Evolutionary conservation across 2,329 filamentous ascomycete genomes (phyloP), one percentile per base, ranked within the genome.

Genomic region (Cordyceps militaris): DNA sequence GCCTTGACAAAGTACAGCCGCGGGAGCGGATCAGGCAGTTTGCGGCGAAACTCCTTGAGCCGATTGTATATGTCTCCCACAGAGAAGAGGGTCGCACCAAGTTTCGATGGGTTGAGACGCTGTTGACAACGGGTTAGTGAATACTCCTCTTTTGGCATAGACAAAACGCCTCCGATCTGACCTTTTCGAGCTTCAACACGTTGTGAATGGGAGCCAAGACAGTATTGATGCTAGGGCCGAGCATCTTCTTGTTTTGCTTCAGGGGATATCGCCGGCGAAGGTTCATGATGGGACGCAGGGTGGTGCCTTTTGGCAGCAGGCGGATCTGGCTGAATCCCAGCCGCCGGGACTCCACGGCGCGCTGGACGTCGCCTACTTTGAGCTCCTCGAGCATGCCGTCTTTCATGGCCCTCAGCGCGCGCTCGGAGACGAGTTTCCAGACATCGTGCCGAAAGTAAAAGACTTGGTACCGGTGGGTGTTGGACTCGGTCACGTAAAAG

Each of bases 401-500:
- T 66, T 88, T 94, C 23, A 97, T 73, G 1, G 74, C 74, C 1
- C 77, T 70, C 67, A 97, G 75, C 0, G 87, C 83, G 7, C 91
- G 88, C 64, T 92, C 86, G 1, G 87, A 84, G 34, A 97, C 71
- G 42, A 79, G 79, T 52, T 82, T 84, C 94, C 94, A 99, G 10
- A 94, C 79, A 70, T 99, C 94, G 63, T 99, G 94, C 4, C 93
- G 88, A 68, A 97, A 97, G 73, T 91, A 99, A 70, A 96, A 96
- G 1, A 97, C 74, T 28, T 85, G 84, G 65, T 94, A 91, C 16
- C 87, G 85, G 67, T 96, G 84, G 1, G 79, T 77, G 61, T 84
- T 91, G 0, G 91, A 94, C 70, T 99, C 94, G 0, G 94, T 99
- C 38, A 97, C 89, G 67, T 97, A 93, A 66, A 99, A 99, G 66